Evolutionary conservation across 2,329 filamentous ascomycete genomes (phyloP).

Genomic region (Diaporthe ilicicola): DNA sequence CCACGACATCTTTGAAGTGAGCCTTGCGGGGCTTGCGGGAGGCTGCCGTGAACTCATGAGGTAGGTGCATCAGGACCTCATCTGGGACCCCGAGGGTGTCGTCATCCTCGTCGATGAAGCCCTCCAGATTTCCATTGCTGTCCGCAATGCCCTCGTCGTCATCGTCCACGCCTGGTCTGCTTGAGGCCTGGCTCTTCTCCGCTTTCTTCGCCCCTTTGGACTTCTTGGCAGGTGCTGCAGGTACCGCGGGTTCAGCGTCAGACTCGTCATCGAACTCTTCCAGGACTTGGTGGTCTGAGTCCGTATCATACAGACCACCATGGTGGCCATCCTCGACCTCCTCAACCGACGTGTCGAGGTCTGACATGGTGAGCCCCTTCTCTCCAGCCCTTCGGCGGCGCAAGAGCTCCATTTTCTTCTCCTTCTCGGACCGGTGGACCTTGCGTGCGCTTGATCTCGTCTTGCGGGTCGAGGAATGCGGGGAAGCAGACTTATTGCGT

Average conservation of each 20-base stretch:
- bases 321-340: constrained; percentile 51
- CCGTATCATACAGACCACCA: constrained; percentile 45
- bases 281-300: constrained; percentile 42
- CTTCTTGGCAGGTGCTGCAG: constrained; percentile 29
- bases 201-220: constrained; percentile 30
- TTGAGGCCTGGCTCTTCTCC: constrained; percentile 33
- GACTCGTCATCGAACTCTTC: constrained; percentile 47
- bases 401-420: constrained; percentile 51
- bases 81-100: constrained; percentile 63
- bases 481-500: background rate
- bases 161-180: constrained; percentile 15
- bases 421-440: constrained; percentile 46
- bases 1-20: constrained; percentile 77
- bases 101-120: constrained; percentile 72
- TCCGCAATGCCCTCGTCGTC: constrained; percentile 22
- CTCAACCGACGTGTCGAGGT: constrained; percentile 46
- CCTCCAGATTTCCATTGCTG: constrained; percentile 47
- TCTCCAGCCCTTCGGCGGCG: constrained; percentile 50
- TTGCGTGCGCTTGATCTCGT: constrained; percentile 33
- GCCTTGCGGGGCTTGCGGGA: constrained; percentile 74
- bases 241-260: constrained; percentile 33
- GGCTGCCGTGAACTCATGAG: constrained; percentile 73
- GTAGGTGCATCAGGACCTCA: constrained; percentile 54
- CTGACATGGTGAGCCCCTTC: constrained; percentile 46
- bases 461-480: constrained; percentile 19